Conservation (phyloP, 306 rosid genomes). For the Heteromeles arbutifolia region DNA sequence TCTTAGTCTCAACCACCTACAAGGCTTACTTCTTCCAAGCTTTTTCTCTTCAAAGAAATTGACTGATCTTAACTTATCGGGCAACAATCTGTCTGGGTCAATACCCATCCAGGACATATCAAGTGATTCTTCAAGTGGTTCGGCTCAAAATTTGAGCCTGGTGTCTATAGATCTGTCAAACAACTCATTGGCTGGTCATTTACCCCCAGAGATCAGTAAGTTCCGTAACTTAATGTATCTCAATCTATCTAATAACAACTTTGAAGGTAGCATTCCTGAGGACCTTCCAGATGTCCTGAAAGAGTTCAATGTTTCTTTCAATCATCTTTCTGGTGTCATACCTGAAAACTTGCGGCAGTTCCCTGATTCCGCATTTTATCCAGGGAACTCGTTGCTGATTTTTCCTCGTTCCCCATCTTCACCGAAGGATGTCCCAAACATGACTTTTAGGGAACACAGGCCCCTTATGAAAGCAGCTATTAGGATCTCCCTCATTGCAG, state of each 20-base stretch:
- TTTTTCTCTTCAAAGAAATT: conserved; percentile 53
- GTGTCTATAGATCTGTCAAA: conserved; percentile 61
- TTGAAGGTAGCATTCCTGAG: conserved; percentile 58
- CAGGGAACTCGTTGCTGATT: conserved; percentile 56
- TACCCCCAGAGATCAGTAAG: conserved; percentile 43
- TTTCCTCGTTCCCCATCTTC: conserved; percentile 37
- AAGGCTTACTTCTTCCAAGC: conserved; percentile 49
- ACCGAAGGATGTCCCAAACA: conserved; percentile 28
- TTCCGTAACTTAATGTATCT: conserved; percentile 50
- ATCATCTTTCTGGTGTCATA: conserved; percentile 61
- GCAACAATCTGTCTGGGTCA: conserved; percentile 57
- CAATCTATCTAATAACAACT: conserved; percentile 45
- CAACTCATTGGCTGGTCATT: conserved; percentile 56
- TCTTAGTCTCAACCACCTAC: conserved; percentile 61
- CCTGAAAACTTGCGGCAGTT: conserved; percentile 51
- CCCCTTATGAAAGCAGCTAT: conserved; percentile 38
- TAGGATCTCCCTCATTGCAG: conserved; percentile 48
- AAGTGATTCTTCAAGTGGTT: conserved; percentile 16
- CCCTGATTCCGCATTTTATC: conserved; percentile 73
- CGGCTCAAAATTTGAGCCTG: conserved; percentile 35
- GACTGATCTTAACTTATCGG: conserved; percentile 51
- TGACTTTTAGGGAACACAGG: conserved; percentile 21
- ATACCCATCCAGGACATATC: conserved; percentile 31
- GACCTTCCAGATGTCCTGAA: conserved; percentile 49
- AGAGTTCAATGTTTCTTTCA: conserved; percentile 57